Base-by-base conservation (phyloP, 2,329 filamentous ascomycete genomes). In the Phyllosticta capitalensis region DNA sequence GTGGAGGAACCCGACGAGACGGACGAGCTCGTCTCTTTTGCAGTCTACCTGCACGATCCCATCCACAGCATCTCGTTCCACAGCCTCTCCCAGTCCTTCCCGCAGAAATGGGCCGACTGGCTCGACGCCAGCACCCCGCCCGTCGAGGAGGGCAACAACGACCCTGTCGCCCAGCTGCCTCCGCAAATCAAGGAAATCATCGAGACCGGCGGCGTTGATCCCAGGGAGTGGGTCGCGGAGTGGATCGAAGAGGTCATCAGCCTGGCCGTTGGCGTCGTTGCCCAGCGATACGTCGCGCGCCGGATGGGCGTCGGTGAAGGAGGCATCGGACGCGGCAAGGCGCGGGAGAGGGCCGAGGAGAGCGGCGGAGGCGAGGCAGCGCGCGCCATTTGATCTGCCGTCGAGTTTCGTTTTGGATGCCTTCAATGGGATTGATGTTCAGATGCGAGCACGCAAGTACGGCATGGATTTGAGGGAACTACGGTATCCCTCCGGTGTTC, bases 231-330 rank as follows among this genome's bases (percentile, higher is more conserved):
- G 94, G 89, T 96, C 45, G 88, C 92, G 2, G 94, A 97, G 74
- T 99, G 94, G 94, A 82, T 99, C 53, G 92, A 97, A 76, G 92
- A 97, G 76, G 78, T 86, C 0, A 79, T 99, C 30, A 84, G 80
- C 49, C 77, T 97, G 54, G 83, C 85, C 3, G 83, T 95, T 0
- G 92, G 94, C 19, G 79, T 96, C 7, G 87, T 97, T 3, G 94
- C 94, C 2, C 94, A 99, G 80, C 81, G 92, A 64, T 99, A 99
- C 71, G 94, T 99, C 20, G 92, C 94, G 4, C 84, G 89, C 62
- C 81, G 94, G 60, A 99, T 99, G 94, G 92, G 94, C 12, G 92
- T 99, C 9, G 92, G 92, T 12, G 90, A 95, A 73, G 88, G 89
- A 68, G 87, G 81, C 9, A 71, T 82, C 24, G 80, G 78, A 9